A percentile compares a stretch with the other conserved stretches of the same genome.
Evolutionary conservation across 768 basidiomycete genomes (phyloP).

Genomic region (Imleria badia): DNA sequence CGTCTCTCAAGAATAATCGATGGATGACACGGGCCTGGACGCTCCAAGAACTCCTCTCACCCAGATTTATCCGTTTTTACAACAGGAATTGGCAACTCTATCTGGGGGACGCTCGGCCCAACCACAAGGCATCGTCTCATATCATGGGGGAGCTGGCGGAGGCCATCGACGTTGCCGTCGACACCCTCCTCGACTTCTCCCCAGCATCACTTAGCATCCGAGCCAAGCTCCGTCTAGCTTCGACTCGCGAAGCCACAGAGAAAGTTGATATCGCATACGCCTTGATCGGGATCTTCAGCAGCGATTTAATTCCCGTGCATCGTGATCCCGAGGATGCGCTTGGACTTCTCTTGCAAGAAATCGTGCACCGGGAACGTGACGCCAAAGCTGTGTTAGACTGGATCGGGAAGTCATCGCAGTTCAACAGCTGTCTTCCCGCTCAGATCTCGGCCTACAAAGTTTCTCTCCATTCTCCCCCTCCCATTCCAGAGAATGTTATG

Average conservation of each 20-base stretch:
- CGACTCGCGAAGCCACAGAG: neutral
- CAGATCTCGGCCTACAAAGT: neutral
- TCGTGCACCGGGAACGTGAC: constrained; percentile 5
- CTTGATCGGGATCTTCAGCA: neutral
- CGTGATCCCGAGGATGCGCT: neutral
- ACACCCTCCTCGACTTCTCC: neutral
- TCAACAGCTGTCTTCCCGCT: constrained; percentile 15
- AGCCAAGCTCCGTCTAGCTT: neutral
- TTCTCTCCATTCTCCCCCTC: neutral
- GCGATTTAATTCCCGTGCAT: neutral
- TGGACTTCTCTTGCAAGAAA: constrained; percentile 7
- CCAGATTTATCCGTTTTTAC: neutral
- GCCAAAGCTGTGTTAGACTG: constrained; percentile 11
- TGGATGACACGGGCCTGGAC: constrained; percentile 4
- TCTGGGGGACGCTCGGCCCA: neutral
- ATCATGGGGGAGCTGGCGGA: neutral
- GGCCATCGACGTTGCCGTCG: neutral
- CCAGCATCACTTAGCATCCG: neutral
- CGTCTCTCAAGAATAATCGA: neutral
- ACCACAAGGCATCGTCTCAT: neutral
- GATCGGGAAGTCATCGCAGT: constrained; percentile 8
- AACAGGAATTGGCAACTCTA: neutral
- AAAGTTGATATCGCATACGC: neutral
- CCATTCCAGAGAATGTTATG: neutral
- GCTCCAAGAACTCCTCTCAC: constrained; percentile 4